Percentiles rank a stretch among this genome's conserved stretches.
These are phyloP conservation scores for Mycena floridula DNA, from an alignment of 768 basidiomycete species.

Conservation along the genomic window DNA sequence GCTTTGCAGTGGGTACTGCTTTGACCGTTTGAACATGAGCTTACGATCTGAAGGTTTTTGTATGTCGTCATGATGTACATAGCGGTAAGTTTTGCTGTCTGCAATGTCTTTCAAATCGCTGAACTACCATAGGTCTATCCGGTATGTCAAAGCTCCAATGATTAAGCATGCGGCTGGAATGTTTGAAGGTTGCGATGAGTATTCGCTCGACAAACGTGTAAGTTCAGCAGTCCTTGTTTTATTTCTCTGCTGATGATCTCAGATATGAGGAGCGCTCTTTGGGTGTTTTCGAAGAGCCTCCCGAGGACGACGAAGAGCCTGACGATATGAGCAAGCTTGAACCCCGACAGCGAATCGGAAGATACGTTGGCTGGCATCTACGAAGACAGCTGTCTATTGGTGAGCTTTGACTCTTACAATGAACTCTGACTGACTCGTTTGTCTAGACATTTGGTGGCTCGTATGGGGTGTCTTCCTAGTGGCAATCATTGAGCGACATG, in stretches of 20 bases:
- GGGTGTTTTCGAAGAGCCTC: slow-evolving; percentile 53
- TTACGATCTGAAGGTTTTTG: slow-evolving; percentile 39
- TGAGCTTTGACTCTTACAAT: slow-evolving; percentile 20
- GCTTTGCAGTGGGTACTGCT: slow-evolving; percentile 52
- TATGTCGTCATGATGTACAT: slow-evolving; percentile 81
- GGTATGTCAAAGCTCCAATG: slow-evolving; percentile 16
- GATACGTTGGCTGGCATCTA: slow-evolving; percentile 49
- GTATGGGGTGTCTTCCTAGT: slow-evolving; percentile 67
- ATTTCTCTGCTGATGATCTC: background rate
- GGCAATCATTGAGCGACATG: slow-evolving; percentile 62
- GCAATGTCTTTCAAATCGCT: background rate
- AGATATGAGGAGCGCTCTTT: slow-evolving; percentile 70
- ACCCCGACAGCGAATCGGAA: slow-evolving; percentile 37
- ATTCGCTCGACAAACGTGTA: slow-evolving; percentile 66
- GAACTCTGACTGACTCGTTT: background rate
- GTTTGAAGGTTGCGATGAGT: slow-evolving; percentile 45
- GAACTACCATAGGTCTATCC: slow-evolving; percentile 34
- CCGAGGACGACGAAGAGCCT: slow-evolving; percentile 43
- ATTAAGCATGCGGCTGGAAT: background rate
- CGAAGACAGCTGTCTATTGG: slow-evolving; percentile 55
- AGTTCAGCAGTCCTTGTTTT: slow-evolving; percentile 6
- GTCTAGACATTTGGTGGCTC: slow-evolving; percentile 75
- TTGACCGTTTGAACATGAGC: background rate
- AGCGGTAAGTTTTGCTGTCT: slow-evolving; percentile 31
- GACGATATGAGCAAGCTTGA: slow-evolving; percentile 28